These are phyloP conservation scores for Lindgomyces ingoldianus DNA, from an alignment of 495 filamentous ascomycete species.

Conservation along the genomic window DNA sequence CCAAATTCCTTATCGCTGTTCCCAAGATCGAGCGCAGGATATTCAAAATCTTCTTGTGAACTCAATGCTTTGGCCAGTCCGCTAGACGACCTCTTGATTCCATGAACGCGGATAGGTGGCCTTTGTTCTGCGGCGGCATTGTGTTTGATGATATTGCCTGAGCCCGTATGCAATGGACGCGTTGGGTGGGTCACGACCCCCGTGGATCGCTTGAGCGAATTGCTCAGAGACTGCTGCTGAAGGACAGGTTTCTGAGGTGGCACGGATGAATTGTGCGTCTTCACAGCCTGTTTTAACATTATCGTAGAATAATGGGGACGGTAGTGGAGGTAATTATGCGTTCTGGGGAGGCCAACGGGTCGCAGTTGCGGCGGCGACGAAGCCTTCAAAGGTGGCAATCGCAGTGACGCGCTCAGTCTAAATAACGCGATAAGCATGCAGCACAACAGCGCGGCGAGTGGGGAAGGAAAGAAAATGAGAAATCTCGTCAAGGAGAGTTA, in stretches of 20 bases:
- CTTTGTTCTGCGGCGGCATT: conserved; percentile 4
- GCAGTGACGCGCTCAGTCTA: conserved; percentile 27
- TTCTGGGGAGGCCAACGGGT: background rate
- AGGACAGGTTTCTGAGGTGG: conserved; percentile 6
- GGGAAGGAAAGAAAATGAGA: conserved; percentile 30
- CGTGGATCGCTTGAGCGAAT: conserved; percentile 15
- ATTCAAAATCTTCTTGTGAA: conserved; percentile 39
- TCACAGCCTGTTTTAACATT: conserved; percentile 37
- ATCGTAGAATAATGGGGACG: conserved; percentile 14
- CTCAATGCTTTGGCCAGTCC: conserved; percentile 44
- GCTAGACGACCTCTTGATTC: conserved; percentile 45
- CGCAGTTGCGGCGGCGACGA: background rate
- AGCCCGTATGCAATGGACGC: conserved; percentile 35
- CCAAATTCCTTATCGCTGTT: conserved; percentile 4
- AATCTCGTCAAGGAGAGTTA: conserved; percentile 13
- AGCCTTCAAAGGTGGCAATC: conserved; percentile 15
- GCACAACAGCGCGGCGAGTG: conserved; percentile 21
- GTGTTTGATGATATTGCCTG: conserved; percentile 34
- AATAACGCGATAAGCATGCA: conserved; percentile 37
- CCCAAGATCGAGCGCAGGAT: conserved; percentile 4
- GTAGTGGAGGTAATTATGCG: conserved; percentile 10
- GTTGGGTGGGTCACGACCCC: conserved; percentile 6
- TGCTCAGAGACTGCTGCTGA: conserved; percentile 28
- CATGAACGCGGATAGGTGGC: conserved; percentile 4
- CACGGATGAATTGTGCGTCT: conserved; percentile 14